Percentiles rank a stretch among this genome's conserved stretches.
Conservation (phyloP, 768 basidiomycete genomes). For the Rubroboletus satanas region DNA sequence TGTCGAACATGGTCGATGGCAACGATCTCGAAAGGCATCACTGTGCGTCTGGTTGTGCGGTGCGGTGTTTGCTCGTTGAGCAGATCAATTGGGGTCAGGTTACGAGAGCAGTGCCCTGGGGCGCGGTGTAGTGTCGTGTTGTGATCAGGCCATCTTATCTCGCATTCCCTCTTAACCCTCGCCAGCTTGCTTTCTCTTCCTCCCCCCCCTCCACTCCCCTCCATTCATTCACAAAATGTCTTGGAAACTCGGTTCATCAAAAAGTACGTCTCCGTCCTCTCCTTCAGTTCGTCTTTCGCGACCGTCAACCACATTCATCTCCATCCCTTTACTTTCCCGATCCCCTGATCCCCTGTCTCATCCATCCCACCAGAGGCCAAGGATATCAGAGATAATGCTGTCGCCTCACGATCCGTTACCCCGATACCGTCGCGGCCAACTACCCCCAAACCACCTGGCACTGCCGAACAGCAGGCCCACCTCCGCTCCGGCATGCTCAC, state of each 20-base stretch:
- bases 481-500: slow-evolving; percentile 90
- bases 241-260: slow-evolving; percentile 48
- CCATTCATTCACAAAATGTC: slow-evolving; percentile 40
- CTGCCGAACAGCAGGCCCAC: slow-evolving; percentile 45
- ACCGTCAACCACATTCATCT: too few relatives aligned
- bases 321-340: neutral
- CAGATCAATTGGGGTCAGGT: too few relatives aligned
- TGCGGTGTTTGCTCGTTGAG: too few relatives aligned
- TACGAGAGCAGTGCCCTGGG: slow-evolving; percentile 2
- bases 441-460: slow-evolving; percentile 60
- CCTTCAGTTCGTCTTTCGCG: neutral
- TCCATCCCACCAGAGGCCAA: slow-evolving; percentile 49
- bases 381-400: slow-evolving; percentile 66
- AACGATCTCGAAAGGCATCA: neutral
- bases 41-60: neutral
- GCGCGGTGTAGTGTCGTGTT: neutral
- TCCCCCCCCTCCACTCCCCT: neutral
- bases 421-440: slow-evolving; percentile 80
- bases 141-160: slow-evolving; percentile 11
- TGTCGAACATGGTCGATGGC: neutral
- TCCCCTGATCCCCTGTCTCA: slow-evolving; percentile 4
- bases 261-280: slow-evolving; percentile 25
- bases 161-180: neutral
- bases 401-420: slow-evolving; percentile 72
- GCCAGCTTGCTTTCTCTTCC: neutral